Base-by-base conservation (phyloP, 164 flowering plant species). In the Vitis riparia region DNA sequence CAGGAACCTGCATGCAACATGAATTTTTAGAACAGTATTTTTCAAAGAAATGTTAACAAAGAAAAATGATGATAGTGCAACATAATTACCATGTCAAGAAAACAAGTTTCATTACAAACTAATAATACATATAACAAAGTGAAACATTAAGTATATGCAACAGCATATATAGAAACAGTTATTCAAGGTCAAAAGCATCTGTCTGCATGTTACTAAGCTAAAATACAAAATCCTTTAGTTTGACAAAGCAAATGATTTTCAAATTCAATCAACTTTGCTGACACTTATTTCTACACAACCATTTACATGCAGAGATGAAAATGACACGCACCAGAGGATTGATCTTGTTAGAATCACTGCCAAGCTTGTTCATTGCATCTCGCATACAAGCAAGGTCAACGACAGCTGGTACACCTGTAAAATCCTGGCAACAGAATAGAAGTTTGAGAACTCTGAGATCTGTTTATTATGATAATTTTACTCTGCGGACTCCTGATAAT, bases 311-410 rank as follows among this genome's bases (percentile, higher is more conserved):
- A 11, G 6, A 56, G 7, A 55, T 30, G 53, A n/a, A 16, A 49
- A 63, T 5, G 15, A 27, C 3, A 73, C 86, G 16, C 62, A 92
- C 99, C 94, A 94, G 71, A 15, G 99, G 99, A 72, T 94, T 94
- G 74, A 94, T 94, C 85, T 91, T 94, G 82, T 85, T 81, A 11
- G 97, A 79, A 73, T 93, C 96, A 74, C 96, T 83, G 15, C 93
- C 97, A 64, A 93, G 97, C n/a, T 72, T 90, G 84, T 86, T 89
- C 99, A 94, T 92, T 14, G 99, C 98, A 86, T 94, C 99, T 51
- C 99, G 88, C 99, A 94, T 94, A 61, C 91, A 87, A 17, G 97
- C 97, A 48, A 94, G 95, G 76, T 94, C 99, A 65, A 94, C 98
- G 56, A 94, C 98, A 71, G 97, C 97, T 59, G 98, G 98, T 16